A percentile compares a stretch with the other conserved stretches of the same genome.
Conservation (phyloP, 176 grass and related monocot species). For the Triticum turgidum region DNA sequence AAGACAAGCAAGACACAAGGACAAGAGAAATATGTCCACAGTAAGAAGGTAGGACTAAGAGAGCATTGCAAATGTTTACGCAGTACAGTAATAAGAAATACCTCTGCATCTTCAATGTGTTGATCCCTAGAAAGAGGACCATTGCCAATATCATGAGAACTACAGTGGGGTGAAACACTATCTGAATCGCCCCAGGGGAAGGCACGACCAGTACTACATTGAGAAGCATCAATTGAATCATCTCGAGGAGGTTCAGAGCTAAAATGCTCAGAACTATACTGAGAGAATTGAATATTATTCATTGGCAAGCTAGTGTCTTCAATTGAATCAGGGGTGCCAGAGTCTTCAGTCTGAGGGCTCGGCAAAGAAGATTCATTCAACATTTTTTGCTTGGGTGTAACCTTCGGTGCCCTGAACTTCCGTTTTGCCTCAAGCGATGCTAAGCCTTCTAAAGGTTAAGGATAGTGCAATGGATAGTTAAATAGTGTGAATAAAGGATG, state of each 20-base stretch:
- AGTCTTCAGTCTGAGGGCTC: slow-evolving; percentile 47
- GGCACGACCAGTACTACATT: slow-evolving; percentile 22
- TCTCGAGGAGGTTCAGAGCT: slow-evolving; percentile 29
- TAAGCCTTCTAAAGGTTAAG: slow-evolving; percentile 80
- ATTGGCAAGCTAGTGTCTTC: slow-evolving; percentile 59
- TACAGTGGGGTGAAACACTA: slow-evolving; percentile 40
- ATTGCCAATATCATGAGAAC: slow-evolving; percentile 31
- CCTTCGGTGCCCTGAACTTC: slow-evolving; percentile 87
- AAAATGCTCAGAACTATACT: slow-evolving; percentile 45
- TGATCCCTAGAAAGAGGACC: slow-evolving; percentile 44
- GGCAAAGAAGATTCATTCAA: slow-evolving; percentile 33
- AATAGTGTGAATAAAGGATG: slow-evolving; percentile 8
- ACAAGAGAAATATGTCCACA: slow-evolving; percentile 1
- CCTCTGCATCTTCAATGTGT: slow-evolving; percentile 31
- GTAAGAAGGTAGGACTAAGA: slow-evolving; percentile 11
- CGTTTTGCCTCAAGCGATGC: slow-evolving; percentile 89
- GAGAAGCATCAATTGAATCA: slow-evolving; percentile 27
- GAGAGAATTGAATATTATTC: slow-evolving; percentile 43
- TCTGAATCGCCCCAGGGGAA: slow-evolving; percentile 11
- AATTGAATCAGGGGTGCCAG: slow-evolving; percentile 47
- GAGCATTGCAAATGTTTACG: not conserved
- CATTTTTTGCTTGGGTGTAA: slow-evolving; percentile 54
- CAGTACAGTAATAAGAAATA: slow-evolving; percentile 29
- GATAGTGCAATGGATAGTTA: slow-evolving; percentile 18
- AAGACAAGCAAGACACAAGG: slow-evolving; percentile 32